Conservation (phyloP, 441 rosid genomes). For the Iberis amara region DNA sequence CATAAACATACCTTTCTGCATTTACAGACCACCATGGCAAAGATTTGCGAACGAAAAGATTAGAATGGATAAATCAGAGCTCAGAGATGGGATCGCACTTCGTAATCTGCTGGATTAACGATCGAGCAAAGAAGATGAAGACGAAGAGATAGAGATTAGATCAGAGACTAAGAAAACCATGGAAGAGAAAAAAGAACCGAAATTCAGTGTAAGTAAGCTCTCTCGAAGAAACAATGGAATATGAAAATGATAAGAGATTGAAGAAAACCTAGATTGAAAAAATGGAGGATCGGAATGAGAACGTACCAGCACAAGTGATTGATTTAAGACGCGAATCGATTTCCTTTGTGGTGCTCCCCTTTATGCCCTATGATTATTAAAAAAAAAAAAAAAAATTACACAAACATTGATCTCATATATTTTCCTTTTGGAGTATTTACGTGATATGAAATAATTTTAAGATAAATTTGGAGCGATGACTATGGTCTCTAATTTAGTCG, state of each 20-base stretch:
- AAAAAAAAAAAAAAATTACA: no score
- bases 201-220: not conserved
- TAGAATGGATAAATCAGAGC: constrained; percentile 23
- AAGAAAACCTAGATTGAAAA: not conserved
- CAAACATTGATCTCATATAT: no score
- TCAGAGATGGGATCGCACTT: constrained; percentile 14
- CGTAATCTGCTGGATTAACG: constrained; percentile 16
- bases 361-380: no score
- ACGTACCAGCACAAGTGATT: constrained; percentile 5
- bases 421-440: no score
- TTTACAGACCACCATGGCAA: constrained; percentile 89
- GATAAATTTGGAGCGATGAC: no score
- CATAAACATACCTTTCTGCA: constrained; percentile 63
- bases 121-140: constrained; percentile 1
- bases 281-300: constrained; percentile 13
- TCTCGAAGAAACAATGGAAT: not conserved
- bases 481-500: no score
- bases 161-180: constrained; percentile 6
- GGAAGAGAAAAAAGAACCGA: constrained; percentile 1
- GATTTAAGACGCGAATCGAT: not conserved
- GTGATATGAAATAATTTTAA: no score
- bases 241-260: not conserved
- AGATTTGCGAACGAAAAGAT: constrained; percentile 15
- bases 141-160: constrained; percentile 12
- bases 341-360: not conserved